These are phyloP conservation scores for Backusella westeae DNA, from an alignment of 192 early-diverging fungal genomes.

Conservation along the genomic window DNA sequence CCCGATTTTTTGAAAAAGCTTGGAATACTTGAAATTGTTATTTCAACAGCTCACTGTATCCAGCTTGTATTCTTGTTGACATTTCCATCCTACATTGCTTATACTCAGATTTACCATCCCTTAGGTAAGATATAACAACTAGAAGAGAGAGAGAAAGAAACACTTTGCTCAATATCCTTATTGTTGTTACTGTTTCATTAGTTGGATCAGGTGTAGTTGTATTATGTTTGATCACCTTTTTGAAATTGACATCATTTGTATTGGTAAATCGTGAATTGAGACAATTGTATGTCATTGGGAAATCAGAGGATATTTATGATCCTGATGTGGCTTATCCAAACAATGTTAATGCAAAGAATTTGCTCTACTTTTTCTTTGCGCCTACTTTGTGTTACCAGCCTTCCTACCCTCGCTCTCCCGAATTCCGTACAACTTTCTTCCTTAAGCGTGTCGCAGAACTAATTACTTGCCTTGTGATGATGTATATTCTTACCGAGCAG, in stretches of 20 bases:
- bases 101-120: slow-evolving; percentile 67
- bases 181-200: slow-evolving; percentile 20
- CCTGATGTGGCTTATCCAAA: slow-evolving; percentile 62
- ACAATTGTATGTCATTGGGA: slow-evolving; percentile 26
- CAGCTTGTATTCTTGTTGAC: slow-evolving; percentile 57
- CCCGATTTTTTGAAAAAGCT: slow-evolving; percentile 14
- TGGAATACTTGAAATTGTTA: slow-evolving; percentile 23
- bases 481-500: slow-evolving; percentile 80
- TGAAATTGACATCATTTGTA: slow-evolving; percentile 79
- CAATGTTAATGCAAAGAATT: slow-evolving; percentile 65
- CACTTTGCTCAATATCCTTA: background rate
- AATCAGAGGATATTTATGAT: slow-evolving; percentile 41
- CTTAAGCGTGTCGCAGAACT: slow-evolving; percentile 79
- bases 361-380: slow-evolving; percentile 74
- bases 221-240: slow-evolving; percentile 65
- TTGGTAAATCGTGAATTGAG: slow-evolving; percentile 80
- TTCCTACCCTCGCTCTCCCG: slow-evolving; percentile 67
- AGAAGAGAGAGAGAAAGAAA: background rate
- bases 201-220: slow-evolving; percentile 62
- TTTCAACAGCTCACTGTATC: slow-evolving; percentile 41
- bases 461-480: slow-evolving; percentile 59
- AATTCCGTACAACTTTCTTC: slow-evolving; percentile 71
- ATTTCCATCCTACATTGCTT: slow-evolving; percentile 64
- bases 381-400: slow-evolving; percentile 91
- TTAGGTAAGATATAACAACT: slow-evolving; percentile 23